Conservation (phyloP, 2,329 filamentous ascomycete species). For the Calonectria pteridis region DNA sequence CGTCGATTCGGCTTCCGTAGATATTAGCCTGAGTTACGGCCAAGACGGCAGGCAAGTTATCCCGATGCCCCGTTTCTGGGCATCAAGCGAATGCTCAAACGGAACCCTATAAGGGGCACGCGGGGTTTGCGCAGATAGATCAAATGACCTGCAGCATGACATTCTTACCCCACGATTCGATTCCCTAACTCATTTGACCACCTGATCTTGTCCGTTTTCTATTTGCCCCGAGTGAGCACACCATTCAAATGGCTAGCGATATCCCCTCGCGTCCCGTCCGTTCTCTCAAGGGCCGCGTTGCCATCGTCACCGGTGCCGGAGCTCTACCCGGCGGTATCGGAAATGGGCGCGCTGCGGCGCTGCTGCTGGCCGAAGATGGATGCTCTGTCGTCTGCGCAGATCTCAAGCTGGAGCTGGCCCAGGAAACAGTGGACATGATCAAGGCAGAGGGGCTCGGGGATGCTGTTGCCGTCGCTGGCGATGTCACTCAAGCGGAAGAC, state of each 20-base stretch:
- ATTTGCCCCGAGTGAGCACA: neutral
- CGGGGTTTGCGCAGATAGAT: neutral
- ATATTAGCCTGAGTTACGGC: neutral
- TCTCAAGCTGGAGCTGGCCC: slow-evolving; percentile 60
- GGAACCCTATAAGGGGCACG: neutral
- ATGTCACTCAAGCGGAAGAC: slow-evolving; percentile 67
- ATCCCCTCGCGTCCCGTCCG: neutral
- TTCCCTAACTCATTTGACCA: neutral
- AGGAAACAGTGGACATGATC: slow-evolving; percentile 67
- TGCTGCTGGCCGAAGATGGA: slow-evolving; percentile 71
- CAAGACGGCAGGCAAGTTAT: neutral
- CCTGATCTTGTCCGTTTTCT: neutral
- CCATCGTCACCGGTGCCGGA: slow-evolving; percentile 72
- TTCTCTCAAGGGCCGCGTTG: slow-evolving; percentile 51
- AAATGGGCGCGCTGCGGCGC: slow-evolving; percentile 69
- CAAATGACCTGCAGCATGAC: neutral
- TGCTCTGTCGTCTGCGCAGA: slow-evolving; percentile 71
- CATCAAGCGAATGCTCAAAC: neutral
- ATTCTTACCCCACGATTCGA: neutral
- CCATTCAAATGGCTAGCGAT: neutral
- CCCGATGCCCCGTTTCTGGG: neutral
- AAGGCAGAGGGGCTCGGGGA: slow-evolving; percentile 51
- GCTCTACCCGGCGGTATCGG: slow-evolving; percentile 69
- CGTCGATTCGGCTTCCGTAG: neutral
- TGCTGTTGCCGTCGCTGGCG: slow-evolving; percentile 59